Conservation (phyloP, 139 green algal genomes). For the Micractinium sp. region DNA sequence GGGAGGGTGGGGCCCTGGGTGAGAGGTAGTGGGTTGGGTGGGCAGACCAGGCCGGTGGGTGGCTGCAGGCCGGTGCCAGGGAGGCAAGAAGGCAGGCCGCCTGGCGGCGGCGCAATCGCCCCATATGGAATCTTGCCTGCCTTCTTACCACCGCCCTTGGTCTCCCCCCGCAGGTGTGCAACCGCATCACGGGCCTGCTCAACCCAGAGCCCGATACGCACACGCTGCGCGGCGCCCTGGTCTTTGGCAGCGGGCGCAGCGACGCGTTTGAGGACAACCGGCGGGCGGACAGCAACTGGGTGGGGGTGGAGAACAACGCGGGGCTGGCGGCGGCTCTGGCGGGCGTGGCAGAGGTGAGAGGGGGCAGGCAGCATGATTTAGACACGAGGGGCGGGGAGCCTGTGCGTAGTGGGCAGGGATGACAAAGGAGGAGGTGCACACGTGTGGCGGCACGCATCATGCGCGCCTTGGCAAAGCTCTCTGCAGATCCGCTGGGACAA, state of each 20-base stretch:
- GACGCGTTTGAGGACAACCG: constrained; percentile 60
- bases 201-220: constrained; percentile 64
- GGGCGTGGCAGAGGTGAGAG: not conserved
- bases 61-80: not conserved
- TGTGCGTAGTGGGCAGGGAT: not conserved
- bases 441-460: too few species aligned
- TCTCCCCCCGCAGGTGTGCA: constrained; percentile 32
- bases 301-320: constrained; percentile 65
- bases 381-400: not conserved
- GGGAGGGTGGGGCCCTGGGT: not conserved
- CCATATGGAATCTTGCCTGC: constrained; percentile 3
- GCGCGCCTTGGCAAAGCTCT: too few species aligned
- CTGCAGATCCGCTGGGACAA: not conserved
- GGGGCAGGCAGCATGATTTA: not conserved
- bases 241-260: constrained; percentile 55
- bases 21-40: too few species aligned
- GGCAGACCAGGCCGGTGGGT: not conserved
- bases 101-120: not conserved
- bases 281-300: constrained; percentile 39
- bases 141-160: not conserved
- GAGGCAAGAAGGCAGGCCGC: too few species aligned
- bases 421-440: too few species aligned
- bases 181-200: constrained; percentile 49
- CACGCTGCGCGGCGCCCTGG: constrained; percentile 67
- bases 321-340: constrained; percentile 41